phyloP scores from a whole-genome alignment of 2,329 filamentous ascomycete species.

The Apiospora koreana region DNA sequence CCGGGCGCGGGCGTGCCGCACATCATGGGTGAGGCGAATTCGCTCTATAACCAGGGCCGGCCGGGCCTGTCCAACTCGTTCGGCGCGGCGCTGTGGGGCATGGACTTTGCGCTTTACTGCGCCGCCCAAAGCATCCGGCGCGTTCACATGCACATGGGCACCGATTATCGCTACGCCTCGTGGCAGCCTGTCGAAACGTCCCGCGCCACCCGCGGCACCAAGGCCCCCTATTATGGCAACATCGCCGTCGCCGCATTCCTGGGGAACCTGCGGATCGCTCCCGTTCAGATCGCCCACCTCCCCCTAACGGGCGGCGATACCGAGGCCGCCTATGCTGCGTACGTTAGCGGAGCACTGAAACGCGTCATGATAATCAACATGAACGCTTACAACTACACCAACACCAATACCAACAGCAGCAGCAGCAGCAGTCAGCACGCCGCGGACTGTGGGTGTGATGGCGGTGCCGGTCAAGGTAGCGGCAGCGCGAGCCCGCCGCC shows the following conservation, averaged over 20 bases:
- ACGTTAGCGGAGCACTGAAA: slow-evolving; percentile 43
- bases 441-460: not conserved
- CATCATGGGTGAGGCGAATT: slow-evolving; percentile 63
- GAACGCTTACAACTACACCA: slow-evolving; percentile 59
- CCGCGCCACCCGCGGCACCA: slow-evolving; percentile 54
- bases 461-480: not conserved
- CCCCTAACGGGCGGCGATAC: slow-evolving; percentile 41
- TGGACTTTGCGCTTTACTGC: slow-evolving; percentile 63
- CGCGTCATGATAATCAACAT: slow-evolving; percentile 60
- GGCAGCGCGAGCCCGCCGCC: not conserved
- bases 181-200: slow-evolving; percentile 61
- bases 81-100: slow-evolving; percentile 64
- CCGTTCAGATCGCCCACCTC: slow-evolving; percentile 46
- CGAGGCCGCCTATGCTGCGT: slow-evolving; percentile 59
- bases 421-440: slow-evolving; percentile 18
- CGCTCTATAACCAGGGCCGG: slow-evolving; percentile 61
- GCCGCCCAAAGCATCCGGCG: slow-evolving; percentile 57
- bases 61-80: slow-evolving; percentile 65
- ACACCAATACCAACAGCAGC: slow-evolving; percentile 35
- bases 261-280: slow-evolving; percentile 37
- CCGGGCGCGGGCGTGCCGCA: slow-evolving; percentile 44
- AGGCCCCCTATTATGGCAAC: slow-evolving; percentile 65
- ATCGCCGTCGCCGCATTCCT: slow-evolving; percentile 59
- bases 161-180: slow-evolving; percentile 60
- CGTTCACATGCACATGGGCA: slow-evolving; percentile 66